phyloP scores from a whole-genome alignment of 352 stramenopile genomes.

The Globisporangium nagaii region DNA sequence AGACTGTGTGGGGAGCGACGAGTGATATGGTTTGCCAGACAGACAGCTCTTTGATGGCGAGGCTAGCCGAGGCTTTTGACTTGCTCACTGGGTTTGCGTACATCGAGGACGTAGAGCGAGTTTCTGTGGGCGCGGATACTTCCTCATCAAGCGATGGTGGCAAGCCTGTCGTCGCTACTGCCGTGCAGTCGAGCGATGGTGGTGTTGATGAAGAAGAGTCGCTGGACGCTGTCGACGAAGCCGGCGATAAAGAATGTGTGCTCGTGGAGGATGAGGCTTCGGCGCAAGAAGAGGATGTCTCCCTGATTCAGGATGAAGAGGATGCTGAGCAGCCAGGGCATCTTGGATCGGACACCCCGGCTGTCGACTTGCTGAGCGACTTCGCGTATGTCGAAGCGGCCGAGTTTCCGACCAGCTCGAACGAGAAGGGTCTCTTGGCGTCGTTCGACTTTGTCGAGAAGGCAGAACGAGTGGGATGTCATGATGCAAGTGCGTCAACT shows the following conservation, averaged over 20 bases:
- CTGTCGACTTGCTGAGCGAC: conserved; percentile 19
- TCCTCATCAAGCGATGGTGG: not conserved
- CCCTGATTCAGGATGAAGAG: not conserved
- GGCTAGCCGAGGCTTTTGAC: conserved; percentile 3
- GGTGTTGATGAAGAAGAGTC: too few species aligned
- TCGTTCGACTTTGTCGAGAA: conserved; percentile 21
- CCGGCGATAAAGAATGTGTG: not conserved
- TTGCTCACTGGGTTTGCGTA: conserved; percentile 15
- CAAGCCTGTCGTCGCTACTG: not conserved
- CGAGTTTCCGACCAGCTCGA: conserved; percentile 2
- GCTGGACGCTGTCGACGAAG: not conserved
- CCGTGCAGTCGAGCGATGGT: not conserved
- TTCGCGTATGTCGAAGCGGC: conserved; percentile 36
- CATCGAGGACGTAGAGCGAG: conserved; percentile 11
- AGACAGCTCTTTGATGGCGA: not conserved
- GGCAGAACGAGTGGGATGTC: not conserved
- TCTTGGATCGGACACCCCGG: not conserved
- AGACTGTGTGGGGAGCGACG: not conserved
- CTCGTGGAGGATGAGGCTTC: not conserved
- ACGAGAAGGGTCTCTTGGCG: conserved; percentile 17
- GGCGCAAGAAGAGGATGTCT: not conserved
- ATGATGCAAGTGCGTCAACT: not conserved
- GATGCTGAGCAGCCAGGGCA: not conserved
- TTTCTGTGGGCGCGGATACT: too few species aligned
- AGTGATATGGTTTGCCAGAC: conserved; percentile 10